These are phyloP conservation scores for Tetrahymena elliotti DNA, from an alignment of 73 alveolate species.

Conservation along the genomic window DNA sequence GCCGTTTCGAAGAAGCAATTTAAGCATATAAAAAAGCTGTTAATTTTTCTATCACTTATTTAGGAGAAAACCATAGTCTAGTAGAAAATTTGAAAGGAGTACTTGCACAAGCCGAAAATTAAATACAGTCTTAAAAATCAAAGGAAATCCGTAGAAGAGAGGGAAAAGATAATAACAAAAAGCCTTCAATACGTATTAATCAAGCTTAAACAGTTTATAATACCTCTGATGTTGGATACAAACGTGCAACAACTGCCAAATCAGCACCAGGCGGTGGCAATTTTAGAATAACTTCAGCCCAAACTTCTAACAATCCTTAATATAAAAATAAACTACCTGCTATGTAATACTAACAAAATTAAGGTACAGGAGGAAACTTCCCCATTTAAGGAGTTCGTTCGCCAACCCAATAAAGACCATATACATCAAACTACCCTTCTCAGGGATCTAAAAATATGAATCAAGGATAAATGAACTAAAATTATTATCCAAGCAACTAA, in stretches of 20 bases:
- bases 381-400: neutral
- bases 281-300: neutral
- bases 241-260: neutral
- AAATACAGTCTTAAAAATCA: constrained; percentile 10
- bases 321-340: neutral
- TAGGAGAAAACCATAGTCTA: constrained; percentile 39
- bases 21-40: constrained; percentile 56
- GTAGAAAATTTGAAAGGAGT: constrained; percentile 46
- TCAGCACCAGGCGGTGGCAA: neutral
- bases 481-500: neutral
- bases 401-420: neutral
- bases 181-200: neutral
- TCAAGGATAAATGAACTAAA: neutral
- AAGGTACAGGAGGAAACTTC: neutral
- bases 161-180: constrained; percentile 11
- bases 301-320: neutral
- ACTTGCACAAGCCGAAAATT: constrained; percentile 22
- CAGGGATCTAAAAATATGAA: neutral
- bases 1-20: constrained; percentile 58
- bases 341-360: neutral
- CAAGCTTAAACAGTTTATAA: neutral
- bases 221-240: neutral
- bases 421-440: neutral
- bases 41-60: constrained; percentile 51
- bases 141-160: constrained; percentile 17